Percentiles rank a stretch among this genome's conserved stretches.
Evolutionary conservation across 768 basidiomycete species (phyloP).

Genomic region (Dioszegia hungarica): DNA sequence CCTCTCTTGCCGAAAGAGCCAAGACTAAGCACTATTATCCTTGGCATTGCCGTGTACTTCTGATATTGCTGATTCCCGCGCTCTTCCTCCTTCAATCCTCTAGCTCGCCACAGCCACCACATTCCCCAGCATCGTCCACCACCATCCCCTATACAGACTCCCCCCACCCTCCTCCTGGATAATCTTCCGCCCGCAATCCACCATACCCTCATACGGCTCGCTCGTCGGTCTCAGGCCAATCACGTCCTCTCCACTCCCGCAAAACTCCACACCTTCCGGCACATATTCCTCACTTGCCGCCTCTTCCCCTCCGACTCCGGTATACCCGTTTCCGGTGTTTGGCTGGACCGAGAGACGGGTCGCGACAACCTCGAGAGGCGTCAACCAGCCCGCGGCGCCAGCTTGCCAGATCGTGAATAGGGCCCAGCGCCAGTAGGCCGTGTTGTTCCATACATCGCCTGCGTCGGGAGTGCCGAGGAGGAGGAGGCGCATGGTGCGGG

Average conservation of each 20-base stretch:
- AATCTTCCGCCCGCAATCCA: conserved; percentile 46
- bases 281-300: conserved; percentile 17
- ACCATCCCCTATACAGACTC: conserved; percentile 46
- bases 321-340: conserved; percentile 24
- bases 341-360: conserved; percentile 45
- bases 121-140: conserved; percentile 46
- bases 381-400: conserved; percentile 40
- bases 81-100: too few relatives aligned
- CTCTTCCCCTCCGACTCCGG: conserved; percentile 11
- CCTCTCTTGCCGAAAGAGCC: too few relatives aligned
- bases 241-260: conserved; percentile 47
- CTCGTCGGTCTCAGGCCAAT: conserved; percentile 47
- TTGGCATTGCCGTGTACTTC: too few relatives aligned
- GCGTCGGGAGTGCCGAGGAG: conserved; percentile 25
- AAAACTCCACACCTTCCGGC: conserved; percentile 42
- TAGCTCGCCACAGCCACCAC: conserved; percentile 20
- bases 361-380: conserved; percentile 45
- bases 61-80: too few relatives aligned
- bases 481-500: conserved; percentile 33
- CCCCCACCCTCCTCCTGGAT: conserved; percentile 44
- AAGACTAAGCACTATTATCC: too few relatives aligned
- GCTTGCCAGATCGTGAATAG: conserved; percentile 46
- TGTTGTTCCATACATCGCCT: conserved; percentile 22
- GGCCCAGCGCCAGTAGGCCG: conserved; percentile 30
- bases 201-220: conserved; percentile 44